Percentiles rank a stretch among this genome's conserved stretches.
phyloP scores from a whole-genome alignment of 768 basidiomycete genomes.

The Kwoniella mangroviensis region DNA sequence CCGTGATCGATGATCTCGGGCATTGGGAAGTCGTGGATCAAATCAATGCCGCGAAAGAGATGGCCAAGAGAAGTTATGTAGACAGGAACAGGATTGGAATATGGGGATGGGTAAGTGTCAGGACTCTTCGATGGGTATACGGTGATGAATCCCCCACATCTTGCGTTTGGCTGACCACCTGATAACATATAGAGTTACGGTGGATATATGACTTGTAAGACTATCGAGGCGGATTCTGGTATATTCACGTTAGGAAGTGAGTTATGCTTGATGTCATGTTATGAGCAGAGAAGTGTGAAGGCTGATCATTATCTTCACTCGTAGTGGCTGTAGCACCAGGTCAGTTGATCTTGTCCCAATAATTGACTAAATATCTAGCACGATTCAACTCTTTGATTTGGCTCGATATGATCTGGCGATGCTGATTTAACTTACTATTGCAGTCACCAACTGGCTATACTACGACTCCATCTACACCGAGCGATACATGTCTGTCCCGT shows the following conservation, averaged over 20 bases:
- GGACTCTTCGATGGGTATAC: background rate
- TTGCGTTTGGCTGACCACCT: too few species aligned
- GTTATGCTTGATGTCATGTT: slow-evolving; percentile 48
- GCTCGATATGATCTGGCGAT: slow-evolving; percentile 3
- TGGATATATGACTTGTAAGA: slow-evolving; percentile 92
- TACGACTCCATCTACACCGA: slow-evolving; percentile 94
- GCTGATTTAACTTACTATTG: background rate
- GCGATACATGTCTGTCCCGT: slow-evolving; percentile 89
- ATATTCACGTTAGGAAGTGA: slow-evolving; percentile 87
- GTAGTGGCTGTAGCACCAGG: slow-evolving; percentile 55
- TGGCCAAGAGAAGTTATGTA: slow-evolving; percentile 85
- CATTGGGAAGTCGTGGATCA: slow-evolving; percentile 88
- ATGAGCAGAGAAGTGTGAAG: too few species aligned
- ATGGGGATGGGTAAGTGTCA: slow-evolving; percentile 90
- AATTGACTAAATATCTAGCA: too few species aligned
- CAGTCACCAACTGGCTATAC: slow-evolving; percentile 56
- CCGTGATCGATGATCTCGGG: slow-evolving; percentile 86
- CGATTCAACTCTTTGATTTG: background rate
- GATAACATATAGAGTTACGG: slow-evolving; percentile 68
- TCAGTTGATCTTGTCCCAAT: slow-evolving; percentile 7
- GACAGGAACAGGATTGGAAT: slow-evolving; percentile 87
- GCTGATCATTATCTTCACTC: background rate
- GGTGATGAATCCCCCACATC: background rate
- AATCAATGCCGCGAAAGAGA: slow-evolving; percentile 81
- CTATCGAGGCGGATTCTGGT: slow-evolving; percentile 85